Conservation (phyloP, 2,329 filamentous ascomycete genomes). For the Colletotrichum eremochloae region DNA sequence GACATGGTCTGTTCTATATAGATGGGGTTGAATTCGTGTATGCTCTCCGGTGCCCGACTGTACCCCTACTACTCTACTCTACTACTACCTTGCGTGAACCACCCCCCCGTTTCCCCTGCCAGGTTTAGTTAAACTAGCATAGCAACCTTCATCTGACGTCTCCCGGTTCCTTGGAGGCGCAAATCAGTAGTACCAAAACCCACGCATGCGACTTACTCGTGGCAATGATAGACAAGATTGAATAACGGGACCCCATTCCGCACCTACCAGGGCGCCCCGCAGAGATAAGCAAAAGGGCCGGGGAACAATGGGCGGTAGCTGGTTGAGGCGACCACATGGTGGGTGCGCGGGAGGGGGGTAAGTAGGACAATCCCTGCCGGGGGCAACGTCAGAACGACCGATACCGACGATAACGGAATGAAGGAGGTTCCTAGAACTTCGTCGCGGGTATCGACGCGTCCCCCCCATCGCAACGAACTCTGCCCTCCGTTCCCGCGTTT, state of each 20-base stretch:
- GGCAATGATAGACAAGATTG: conserved; percentile 34
- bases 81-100: conserved; percentile 7
- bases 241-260: background rate
- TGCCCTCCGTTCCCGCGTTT: conserved; percentile 15
- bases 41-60: background rate
- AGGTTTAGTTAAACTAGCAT: background rate
- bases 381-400: conserved; percentile 28
- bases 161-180: conserved; percentile 29
- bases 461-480: background rate
- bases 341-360: conserved; percentile 20
- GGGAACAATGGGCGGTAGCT: conserved; percentile 29
- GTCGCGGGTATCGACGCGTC: background rate
- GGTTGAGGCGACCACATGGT: conserved; percentile 32
- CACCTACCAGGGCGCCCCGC: conserved; percentile 19
- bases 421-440: background rate
- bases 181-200: background rate
- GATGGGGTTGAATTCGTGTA: conserved; percentile 3
- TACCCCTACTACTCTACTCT: background rate
- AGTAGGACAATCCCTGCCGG: conserved; percentile 17
- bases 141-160: conserved; percentile 40
- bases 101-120: conserved; percentile 15
- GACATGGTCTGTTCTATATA: conserved; percentile 26
- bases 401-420: conserved; percentile 38
- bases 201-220: conserved; percentile 37
- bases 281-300: conserved; percentile 38